phyloP scores from a whole-genome alignment of 2,329 filamentous ascomycete genomes.

The Saccharata proteae region DNA sequence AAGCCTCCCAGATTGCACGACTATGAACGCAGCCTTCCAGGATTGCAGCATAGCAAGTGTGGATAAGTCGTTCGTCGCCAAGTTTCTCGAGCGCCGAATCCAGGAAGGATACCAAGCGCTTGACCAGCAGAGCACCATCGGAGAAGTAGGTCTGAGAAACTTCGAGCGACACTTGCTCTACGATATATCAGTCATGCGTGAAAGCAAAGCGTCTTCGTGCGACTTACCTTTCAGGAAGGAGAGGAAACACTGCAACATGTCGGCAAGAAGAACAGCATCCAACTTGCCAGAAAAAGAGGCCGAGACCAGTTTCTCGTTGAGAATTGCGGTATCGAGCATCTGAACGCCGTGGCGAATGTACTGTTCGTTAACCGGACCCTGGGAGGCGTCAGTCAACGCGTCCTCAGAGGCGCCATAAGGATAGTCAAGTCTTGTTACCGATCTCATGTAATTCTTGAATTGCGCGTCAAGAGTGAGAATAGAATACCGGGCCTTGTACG shows the following conservation, averaged over 20 bases:
- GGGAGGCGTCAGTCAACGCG: background rate
- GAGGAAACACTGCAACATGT: slow-evolving; percentile 18
- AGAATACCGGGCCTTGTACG: slow-evolving; percentile 22
- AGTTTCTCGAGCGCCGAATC: slow-evolving; percentile 10
- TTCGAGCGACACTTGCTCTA: slow-evolving; percentile 22
- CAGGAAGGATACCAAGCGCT: slow-evolving; percentile 17
- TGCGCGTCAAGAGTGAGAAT: slow-evolving; percentile 4
- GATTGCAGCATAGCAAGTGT: slow-evolving; percentile 19
- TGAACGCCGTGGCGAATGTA: slow-evolving; percentile 21
- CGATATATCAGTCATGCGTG: background rate
- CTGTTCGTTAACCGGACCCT: slow-evolving; percentile 20
- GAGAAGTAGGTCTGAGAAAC: slow-evolving; percentile 22
- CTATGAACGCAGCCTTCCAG: slow-evolving; percentile 26
- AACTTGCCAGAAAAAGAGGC: slow-evolving; percentile 13
- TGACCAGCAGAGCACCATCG: slow-evolving; percentile 16
- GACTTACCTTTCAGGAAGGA: slow-evolving; percentile 23
- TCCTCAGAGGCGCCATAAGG: background rate
- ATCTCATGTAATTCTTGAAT: slow-evolving; percentile 20
- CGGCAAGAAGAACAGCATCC: slow-evolving; percentile 17
- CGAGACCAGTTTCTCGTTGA: slow-evolving; percentile 17
- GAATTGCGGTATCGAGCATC: slow-evolving; percentile 18
- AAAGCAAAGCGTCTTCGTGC: background rate
- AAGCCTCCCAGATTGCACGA: slow-evolving; percentile 21
- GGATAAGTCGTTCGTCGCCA: too few relatives aligned
- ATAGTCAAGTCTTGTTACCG: too few relatives aligned